A percentile compares a stretch with the other conserved stretches of the same genome.
Conservation (phyloP, 805 yeast species). For the Myxozyma geophila region DNA sequence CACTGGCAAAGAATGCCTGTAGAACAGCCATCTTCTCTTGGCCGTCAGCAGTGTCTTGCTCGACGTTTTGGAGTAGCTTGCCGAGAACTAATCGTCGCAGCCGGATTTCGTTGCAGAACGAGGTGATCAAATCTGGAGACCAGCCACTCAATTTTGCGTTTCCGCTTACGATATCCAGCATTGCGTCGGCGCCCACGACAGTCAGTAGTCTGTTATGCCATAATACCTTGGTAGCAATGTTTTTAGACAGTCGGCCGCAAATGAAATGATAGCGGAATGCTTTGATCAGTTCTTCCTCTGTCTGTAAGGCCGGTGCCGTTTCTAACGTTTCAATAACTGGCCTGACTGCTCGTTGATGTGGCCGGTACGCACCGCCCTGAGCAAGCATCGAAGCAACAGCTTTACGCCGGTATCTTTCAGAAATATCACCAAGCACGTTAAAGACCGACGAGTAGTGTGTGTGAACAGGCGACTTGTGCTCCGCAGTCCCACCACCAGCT, state of each 20-base stretch:
- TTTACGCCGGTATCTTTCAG: neutral
- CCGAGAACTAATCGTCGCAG: slow-evolving; percentile 11
- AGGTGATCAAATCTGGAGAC: slow-evolving; percentile 14
- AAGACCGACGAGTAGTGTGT: slow-evolving; percentile 13
- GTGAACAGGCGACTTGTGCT: slow-evolving; percentile 21
- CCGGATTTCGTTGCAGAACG: slow-evolving; percentile 19
- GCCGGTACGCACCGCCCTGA: too few relatives aligned
- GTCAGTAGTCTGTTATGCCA: slow-evolving; percentile 15
- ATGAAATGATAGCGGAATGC: slow-evolving; percentile 19
- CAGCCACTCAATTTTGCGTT: slow-evolving; percentile 23
- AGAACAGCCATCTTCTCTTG: neutral
- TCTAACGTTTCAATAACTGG: too few relatives aligned
- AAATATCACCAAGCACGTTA: slow-evolving; percentile 7
- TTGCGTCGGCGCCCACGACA: slow-evolving; percentile 3
- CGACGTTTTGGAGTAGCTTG: neutral
- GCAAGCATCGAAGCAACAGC: too few relatives aligned
- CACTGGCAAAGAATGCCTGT: slow-evolving; percentile 9
- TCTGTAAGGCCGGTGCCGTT: slow-evolving; percentile 7
- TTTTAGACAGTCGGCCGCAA: slow-evolving; percentile 17
- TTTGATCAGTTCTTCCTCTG: slow-evolving; percentile 16
- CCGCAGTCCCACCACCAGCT: neutral
- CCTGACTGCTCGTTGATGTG: too few relatives aligned
- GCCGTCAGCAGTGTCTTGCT: neutral
- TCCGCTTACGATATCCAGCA: neutral
- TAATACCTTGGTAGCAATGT: slow-evolving; percentile 14